Evolutionary conservation across 2,329 filamentous ascomycete species (phyloP), one percentile per base, ranked within the genome.

Genomic region (Penicillium decumbens): DNA sequence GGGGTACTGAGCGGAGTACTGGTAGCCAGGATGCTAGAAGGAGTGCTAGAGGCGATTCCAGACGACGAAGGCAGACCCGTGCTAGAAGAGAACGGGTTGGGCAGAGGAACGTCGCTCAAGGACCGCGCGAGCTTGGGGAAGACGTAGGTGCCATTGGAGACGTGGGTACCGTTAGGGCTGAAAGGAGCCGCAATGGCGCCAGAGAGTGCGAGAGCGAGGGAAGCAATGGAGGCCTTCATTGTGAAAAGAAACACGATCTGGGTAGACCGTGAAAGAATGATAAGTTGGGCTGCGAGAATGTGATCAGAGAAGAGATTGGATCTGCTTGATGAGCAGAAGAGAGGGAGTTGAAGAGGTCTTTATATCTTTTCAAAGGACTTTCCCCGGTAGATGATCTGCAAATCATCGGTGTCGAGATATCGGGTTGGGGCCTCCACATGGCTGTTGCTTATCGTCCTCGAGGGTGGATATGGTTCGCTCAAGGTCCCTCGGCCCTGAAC

Each of bases 211-310:
- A 59, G 28, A 35, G 48, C 48, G 40, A 56, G 32, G 8, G 45
- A 44, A 48, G 49, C 49, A 35, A 56, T 12, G 13, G 51, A 53
- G 33, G 44, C 42, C 48, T 54, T 58, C 55, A 59, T 58, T 9
- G 24, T 54, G 50, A 41, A 50, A 40, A 25, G 33, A 47, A 35
- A 47, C 25, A 25, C 3, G 20, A 29, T 6, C n/a, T 15, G 25
- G 38, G 33, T 32, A 23, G 13, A 8, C 28, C 29, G 23, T 28
- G 30, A 54, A 33, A 32, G 45, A 51, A 18, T 33, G 40, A 49
- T 39, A 32, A 20, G 8, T 48, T 24, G 18, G 8, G n/a, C 27
- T 24, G 23, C 40, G 40, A 41, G 20, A 41, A 43, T 44, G 35
- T 43, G 15, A 24, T 37, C 35, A 28, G 13, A 32, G 33, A 35